Evolutionary conservation across 179 eudicot species (phyloP), one percentile per base, ranked within the genome.

Genomic region (Pouteria campechiana): DNA sequence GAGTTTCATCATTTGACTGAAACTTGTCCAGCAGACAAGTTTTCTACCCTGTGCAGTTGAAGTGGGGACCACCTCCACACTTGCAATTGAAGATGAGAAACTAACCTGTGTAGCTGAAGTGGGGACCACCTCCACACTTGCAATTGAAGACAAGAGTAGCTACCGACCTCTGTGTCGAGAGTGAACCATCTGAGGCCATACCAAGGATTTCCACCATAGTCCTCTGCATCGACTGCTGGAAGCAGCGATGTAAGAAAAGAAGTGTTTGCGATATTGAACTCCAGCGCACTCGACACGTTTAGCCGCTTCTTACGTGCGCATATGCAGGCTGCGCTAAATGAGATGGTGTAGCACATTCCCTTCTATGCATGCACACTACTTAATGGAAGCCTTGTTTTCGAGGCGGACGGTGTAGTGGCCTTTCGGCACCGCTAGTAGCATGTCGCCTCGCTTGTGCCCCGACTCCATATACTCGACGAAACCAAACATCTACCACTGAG

Each of bases 111-210:
- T n/a, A n/a, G n/a, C n/a, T n/a, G n/a, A n/a, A n/a, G n/a, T n/a
- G n/a, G n/a, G n/a, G n/a, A n/a, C n/a, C 29, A n/a, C 12, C 16
- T 25, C 16, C 29, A 44, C 23, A 2, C n/a, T 3, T 5, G 9
- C 7, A 2, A 23, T 9, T n/a, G n/a, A n/a, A n/a, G n/a, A 20
- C 41, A 3, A 25, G 15, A 8, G 17, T 14, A 30, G 17, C 40
- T 34, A 29, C 4, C 0, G 20, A 76, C 93, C 93, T 87, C 96
- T 8, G 57, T 54, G 41, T 70, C 71, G 16, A 94, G 90, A 54
- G 96, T 87, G 68, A 87, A 83, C 96, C 96, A 87, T 9, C 90
- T 72, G 37, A 87, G 96, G 10, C 41, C 55, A 48, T 79, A 87
- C 50, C 86, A 44, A 41, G 96, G 65, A 32, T 11, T 41, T 2